These are phyloP conservation scores for Ustilago tritici DNA, from an alignment of 1,284 basidiomycete genomes.

Conservation along the genomic window DNA sequence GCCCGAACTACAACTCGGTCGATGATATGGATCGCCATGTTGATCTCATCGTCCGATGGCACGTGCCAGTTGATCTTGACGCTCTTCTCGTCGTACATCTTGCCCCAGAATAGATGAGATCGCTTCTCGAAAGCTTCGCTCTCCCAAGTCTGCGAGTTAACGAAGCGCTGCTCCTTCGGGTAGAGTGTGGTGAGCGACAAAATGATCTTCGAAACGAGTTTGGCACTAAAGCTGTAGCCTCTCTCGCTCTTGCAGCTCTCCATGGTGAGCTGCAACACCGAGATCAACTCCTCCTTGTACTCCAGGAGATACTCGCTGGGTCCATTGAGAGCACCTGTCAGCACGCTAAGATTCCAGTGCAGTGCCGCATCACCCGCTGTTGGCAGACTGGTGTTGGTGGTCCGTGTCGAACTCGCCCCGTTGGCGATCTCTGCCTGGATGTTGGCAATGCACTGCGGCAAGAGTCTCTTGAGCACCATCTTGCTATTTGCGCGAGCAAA, in stretches of 20 bases:
- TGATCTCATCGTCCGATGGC: conserved; percentile 80
- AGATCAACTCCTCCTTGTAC: conserved; percentile 78
- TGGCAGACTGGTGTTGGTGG: conserved; percentile 85
- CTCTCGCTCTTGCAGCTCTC: conserved; percentile 88
- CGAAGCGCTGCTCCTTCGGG: conserved; percentile 82
- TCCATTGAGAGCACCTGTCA: conserved; percentile 58
- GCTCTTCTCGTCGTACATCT: conserved; percentile 81
- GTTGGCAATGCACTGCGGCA: conserved; percentile 82
- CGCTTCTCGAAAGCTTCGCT: conserved; percentile 81
- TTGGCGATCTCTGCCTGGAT: conserved; percentile 87
- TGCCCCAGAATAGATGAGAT: conserved; percentile 86
- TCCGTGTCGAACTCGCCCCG: conserved; percentile 90
- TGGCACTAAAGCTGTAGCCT: conserved; percentile 85
- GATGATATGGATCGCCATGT: conserved; percentile 83
- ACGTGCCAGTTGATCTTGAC: conserved; percentile 91
- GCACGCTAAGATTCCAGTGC: conserved; percentile 80
- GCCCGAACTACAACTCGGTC: conserved; percentile 78
- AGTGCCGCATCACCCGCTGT: conserved; percentile 89
- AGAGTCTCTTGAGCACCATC: conserved; percentile 82
- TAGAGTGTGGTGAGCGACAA: conserved; percentile 83
- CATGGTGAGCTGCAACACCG: conserved; percentile 78
- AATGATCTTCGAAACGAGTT: conserved; percentile 82
- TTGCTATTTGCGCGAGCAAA: conserved; percentile 83
- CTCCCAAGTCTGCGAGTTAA: conserved; percentile 86
- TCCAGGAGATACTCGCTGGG: conserved; percentile 73